Evolutionary conservation across 441 rosid genomes (phyloP), one percentile per base, ranked within the genome.

Genomic region (Gossypium davidsonii): DNA sequence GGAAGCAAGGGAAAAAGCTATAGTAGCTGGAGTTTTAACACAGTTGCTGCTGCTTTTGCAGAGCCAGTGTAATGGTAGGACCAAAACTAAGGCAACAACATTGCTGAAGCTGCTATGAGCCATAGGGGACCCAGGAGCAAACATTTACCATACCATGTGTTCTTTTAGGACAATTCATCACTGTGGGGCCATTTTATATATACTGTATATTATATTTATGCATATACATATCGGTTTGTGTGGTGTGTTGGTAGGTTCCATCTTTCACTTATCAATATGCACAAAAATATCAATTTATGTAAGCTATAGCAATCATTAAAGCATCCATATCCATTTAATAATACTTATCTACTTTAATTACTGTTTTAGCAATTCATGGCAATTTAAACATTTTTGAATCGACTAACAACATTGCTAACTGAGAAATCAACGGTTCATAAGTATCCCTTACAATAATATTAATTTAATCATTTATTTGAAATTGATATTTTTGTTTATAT

Each of bases 11-110:
- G 89, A 89, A 58, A 86, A 82, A 37, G 85, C 87, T 6, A 79
- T 89, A 11, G 10, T 60, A 4, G 77, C 72, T 5, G 89, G 93
- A 15, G 85, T 82, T 58, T 75, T 89, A 73, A 83, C 83, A 0
- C 89, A 89, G 75, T 23, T 87, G 80, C 68, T 89, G 63, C 70
- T 89, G 76, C 91, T 89, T 31, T 67, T 89, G 18, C 91, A 89
- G 85, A 87, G 93, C 82, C 93, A 89, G 73, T 83, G 93, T 31
- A 77, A 73, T 63, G 71, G 63, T 20, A 78, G 83, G 69, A 84
- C 89, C 28, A 89, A 89, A 78, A 80, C 82, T 21, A 83, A 72
- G 76, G 90, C 91, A 37, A 80, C 83, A 49, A 75, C 76, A 83
- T 67, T 89, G 77, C 86, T 89, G 60, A 81, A 83, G 81, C 76